Evolutionary conservation across 2,329 filamentous ascomycete genomes (phyloP).

Genomic region (Thielaviopsis euricoi): DNA sequence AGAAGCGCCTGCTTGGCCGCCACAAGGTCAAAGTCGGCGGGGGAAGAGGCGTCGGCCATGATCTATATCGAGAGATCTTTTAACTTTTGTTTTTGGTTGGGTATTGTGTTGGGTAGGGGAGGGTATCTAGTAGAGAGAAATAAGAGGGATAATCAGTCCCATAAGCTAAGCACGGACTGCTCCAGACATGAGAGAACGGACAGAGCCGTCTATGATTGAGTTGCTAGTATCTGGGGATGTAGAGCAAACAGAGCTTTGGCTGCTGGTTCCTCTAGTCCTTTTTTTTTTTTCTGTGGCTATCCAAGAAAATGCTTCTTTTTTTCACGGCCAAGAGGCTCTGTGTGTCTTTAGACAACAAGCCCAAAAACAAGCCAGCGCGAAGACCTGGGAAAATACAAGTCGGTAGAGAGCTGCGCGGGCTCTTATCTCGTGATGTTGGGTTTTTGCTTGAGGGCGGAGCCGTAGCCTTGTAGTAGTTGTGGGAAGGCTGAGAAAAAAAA

Average conservation of each 20-base stretch:
- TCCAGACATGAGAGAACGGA: not conserved
- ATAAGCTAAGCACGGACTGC: not conserved
- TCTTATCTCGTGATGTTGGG: not conserved
- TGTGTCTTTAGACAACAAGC: not conserved
- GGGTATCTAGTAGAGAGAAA: not conserved
- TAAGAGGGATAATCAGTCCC: not conserved
- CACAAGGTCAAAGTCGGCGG: constrained; percentile 31
- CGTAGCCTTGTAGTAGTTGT: not conserved
- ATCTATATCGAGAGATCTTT: not conserved
- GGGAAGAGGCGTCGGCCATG: constrained; percentile 12
- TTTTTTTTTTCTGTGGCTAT: not conserved
- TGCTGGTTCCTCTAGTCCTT: not conserved
- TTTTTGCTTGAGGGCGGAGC: not conserved
- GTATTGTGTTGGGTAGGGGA: no score
- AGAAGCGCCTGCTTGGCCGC: constrained; percentile 33
- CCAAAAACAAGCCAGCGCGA: not conserved
- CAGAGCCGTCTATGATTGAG: no score
- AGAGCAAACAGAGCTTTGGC: not conserved
- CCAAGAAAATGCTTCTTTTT: not conserved
- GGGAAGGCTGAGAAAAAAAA: not conserved
- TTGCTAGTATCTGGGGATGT: not conserved
- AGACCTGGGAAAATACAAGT: not conserved
- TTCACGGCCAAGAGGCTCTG: not conserved
- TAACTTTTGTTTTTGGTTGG: not conserved
- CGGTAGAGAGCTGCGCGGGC: not conserved